Evolutionary conservation across 805 yeast species (phyloP).

Genomic region (Yamadazyma insecticola): DNA sequence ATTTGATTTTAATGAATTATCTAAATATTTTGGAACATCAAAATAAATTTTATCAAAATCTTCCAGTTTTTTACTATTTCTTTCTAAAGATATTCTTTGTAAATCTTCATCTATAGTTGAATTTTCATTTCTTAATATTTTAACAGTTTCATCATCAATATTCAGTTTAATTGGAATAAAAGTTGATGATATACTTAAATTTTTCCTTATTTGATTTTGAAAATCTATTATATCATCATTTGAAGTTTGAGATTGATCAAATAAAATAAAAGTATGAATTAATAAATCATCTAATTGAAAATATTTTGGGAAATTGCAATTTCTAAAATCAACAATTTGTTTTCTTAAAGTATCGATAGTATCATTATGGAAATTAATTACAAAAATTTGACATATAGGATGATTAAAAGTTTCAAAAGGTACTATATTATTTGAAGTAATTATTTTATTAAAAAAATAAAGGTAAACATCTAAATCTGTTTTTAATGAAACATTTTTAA

Average conservation of each 20-base stretch:
- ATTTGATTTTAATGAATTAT: slow-evolving; percentile 32
- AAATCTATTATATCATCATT: slow-evolving; percentile 34
- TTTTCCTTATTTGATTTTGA: slow-evolving; percentile 22
- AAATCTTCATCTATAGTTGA: slow-evolving; percentile 49
- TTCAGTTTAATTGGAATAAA: slow-evolving; percentile 11
- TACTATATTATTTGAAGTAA: slow-evolving; percentile 56
- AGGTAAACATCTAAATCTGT: slow-evolving; percentile 41
- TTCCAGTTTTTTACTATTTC: slow-evolving; percentile 7
- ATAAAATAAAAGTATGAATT: slow-evolving; percentile 32
- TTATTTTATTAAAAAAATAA: slow-evolving; percentile 51
- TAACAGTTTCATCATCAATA: slow-evolving; percentile 4
- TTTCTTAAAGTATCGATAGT: slow-evolving; percentile 53
- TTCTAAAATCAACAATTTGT: slow-evolving; percentile 44
- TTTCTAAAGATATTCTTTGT: slow-evolving; percentile 28
- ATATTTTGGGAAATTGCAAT: slow-evolving; percentile 57
- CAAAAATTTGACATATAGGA: slow-evolving; percentile 73
- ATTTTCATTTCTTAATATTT: slow-evolving; percentile 20
- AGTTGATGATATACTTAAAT: slow-evolving; percentile 24
- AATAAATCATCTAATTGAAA: slow-evolving; percentile 63
- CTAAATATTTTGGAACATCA: slow-evolving; percentile 34
- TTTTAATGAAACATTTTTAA: slow-evolving; percentile 12
- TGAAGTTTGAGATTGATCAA: slow-evolving; percentile 17
- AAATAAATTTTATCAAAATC: slow-evolving; percentile 7
- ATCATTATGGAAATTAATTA: slow-evolving; percentile 51
- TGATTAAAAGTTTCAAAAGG: slow-evolving; percentile 86